These are phyloP conservation scores for Colletotrichum costaricense DNA, from an alignment of 2,329 filamentous ascomycete species.

Conservation along the genomic window DNA sequence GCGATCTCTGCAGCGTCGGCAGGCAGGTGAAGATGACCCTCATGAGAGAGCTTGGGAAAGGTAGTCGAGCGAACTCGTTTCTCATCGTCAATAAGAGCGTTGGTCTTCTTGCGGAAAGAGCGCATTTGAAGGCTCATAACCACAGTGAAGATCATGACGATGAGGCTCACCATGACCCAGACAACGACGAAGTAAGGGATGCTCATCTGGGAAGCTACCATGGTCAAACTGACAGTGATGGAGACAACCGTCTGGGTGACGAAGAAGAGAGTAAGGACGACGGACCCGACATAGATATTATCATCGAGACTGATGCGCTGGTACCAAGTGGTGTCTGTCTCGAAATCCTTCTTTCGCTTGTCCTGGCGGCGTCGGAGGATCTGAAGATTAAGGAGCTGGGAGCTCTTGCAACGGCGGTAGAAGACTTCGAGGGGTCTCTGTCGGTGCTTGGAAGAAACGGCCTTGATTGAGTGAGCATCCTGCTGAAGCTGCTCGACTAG, in stretches of 20 bases:
- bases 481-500: constrained; percentile 4
- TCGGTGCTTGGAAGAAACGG: background rate
- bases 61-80: background rate
- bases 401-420: constrained; percentile 3
- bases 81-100: constrained; percentile 21
- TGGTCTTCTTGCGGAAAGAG: constrained; percentile 4
- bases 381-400: background rate
- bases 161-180: constrained; percentile 18
- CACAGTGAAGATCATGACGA: constrained; percentile 3
- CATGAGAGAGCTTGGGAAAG: background rate
- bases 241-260: constrained; percentile 5
- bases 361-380: background rate
- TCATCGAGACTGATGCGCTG: constrained; percentile 16
- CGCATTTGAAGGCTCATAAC: constrained; percentile 4
- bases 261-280: constrained; percentile 8
- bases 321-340: constrained; percentile 17
- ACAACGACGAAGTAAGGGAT: constrained; percentile 2
- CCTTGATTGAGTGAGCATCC: background rate
- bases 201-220: background rate
- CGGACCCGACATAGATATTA: constrained; percentile 11
- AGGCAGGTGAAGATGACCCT: constrained; percentile 2
- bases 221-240: background rate
- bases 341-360: background rate
- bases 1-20: constrained; percentile 19
- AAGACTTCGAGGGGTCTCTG: background rate